Conservation (phyloP, 139 green algal species). For the Spirogloea muscicola region DNA sequence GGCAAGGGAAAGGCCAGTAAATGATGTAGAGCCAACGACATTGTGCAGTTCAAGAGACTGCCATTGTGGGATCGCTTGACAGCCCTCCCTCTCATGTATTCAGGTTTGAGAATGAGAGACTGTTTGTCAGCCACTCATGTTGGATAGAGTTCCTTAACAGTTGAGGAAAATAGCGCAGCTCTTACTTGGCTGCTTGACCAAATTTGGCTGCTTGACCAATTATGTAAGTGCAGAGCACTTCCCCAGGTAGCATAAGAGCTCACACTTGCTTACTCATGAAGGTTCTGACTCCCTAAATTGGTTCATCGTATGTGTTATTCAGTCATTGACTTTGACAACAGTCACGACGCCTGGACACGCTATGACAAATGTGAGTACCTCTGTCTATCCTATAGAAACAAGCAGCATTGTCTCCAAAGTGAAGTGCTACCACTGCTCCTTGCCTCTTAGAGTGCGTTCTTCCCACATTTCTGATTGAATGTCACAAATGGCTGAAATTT, state of each 20-base stretch:
- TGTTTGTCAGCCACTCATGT: not conserved
- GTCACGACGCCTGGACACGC: slow-evolving; percentile 12
- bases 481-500: not conserved
- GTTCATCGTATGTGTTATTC: too few species aligned
- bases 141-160: not conserved
- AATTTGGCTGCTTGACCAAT: not conserved
- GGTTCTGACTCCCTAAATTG: too few species aligned
- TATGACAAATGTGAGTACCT: slow-evolving; percentile 28
- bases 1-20: too few species aligned
- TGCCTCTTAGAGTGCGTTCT: not conserved
- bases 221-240: not conserved
- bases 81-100: slow-evolving; percentile 45
- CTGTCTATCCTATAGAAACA: not conserved
- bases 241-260: not conserved
- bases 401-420: not conserved
- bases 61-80: slow-evolving; percentile 35
- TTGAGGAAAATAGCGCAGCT: too few species aligned
- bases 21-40: not conserved
- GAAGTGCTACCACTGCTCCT: not conserved
- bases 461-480: not conserved
- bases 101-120: slow-evolving; percentile 6
- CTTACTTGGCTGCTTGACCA: not conserved
- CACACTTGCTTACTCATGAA: not conserved
- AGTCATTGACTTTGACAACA: slow-evolving; percentile 41
- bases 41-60: slow-evolving; percentile 46